These are phyloP conservation scores for Sugiyamaella paludigena DNA, from an alignment of 1,139 yeast species.

Conservation along the genomic window DNA sequence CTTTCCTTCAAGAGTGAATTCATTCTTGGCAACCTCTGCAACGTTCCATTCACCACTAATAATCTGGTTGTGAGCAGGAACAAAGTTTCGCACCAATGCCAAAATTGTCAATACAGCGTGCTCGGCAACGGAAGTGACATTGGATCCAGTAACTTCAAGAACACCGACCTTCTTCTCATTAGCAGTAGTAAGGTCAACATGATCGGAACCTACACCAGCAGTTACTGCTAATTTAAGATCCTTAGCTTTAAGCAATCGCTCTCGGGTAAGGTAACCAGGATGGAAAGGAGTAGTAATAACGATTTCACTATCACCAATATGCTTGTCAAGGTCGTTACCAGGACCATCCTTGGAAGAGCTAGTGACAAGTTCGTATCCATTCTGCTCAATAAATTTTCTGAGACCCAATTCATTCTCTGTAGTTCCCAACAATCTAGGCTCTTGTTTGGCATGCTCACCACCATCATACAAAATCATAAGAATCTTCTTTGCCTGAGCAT, in stretches of 20 bases:
- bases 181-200: constrained; percentile 71
- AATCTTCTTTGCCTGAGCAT: constrained; percentile 23
- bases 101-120: constrained; percentile 50
- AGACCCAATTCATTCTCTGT: constrained; percentile 76
- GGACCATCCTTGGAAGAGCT: constrained; percentile 69
- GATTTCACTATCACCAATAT: constrained; percentile 67
- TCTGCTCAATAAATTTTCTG: constrained; percentile 57
- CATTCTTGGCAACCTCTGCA: constrained; percentile 71
- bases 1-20: constrained; percentile 72
- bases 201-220: constrained; percentile 86
- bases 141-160: constrained; percentile 77
- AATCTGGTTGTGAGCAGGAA: constrained; percentile 73
- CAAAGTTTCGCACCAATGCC: constrained; percentile 69
- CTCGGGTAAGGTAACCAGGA: constrained; percentile 70
- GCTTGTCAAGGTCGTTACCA: constrained; percentile 55
- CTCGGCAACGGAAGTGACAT: constrained; percentile 58
- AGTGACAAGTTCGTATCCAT: constrained; percentile 66
- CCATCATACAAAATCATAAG: constrained; percentile 36
- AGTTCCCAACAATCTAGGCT: constrained; percentile 61
- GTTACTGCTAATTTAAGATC: constrained; percentile 70
- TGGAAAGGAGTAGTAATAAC: constrained; percentile 80
- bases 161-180: constrained; percentile 62
- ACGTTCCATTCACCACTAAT: constrained; percentile 66
- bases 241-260: constrained; percentile 66
- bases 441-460: constrained; percentile 54